phyloP scores from a whole-genome alignment of 768 basidiomycete species.

The Termitomyces titanicus region DNA sequence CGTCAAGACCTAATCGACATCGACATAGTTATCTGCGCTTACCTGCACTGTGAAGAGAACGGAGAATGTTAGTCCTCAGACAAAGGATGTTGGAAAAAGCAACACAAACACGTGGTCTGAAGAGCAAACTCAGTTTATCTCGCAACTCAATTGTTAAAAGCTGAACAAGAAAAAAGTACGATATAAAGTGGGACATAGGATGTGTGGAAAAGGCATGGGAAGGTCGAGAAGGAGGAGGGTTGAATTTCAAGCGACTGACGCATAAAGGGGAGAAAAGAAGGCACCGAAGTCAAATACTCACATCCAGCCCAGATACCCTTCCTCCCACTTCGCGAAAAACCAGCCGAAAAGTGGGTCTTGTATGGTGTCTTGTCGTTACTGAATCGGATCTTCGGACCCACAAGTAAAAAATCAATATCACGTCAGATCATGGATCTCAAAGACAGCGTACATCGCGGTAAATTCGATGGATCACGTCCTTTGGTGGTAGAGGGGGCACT shows the following conservation, averaged over 20 bases:
- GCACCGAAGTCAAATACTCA: slow-evolving; percentile 34
- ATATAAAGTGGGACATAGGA: background rate
- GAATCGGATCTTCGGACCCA: slow-evolving; percentile 67
- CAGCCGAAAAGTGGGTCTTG: slow-evolving; percentile 77
- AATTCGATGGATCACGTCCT: slow-evolving; percentile 89
- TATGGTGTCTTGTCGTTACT: slow-evolving; percentile 97
- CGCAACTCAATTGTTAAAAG: background rate
- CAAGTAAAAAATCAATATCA: background rate
- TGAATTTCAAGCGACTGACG: too few species aligned
- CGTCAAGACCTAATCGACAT: background rate
- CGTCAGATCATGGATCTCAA: background rate
- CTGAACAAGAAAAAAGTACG: background rate
- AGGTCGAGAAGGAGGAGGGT: background rate
- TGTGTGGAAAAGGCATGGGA: background rate
- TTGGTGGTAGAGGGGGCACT: slow-evolving; percentile 84
- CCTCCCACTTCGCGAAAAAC: slow-evolving; percentile 83
- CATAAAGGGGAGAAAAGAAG: background rate
- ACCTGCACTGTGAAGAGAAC: slow-evolving; percentile 7
- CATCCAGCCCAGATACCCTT: slow-evolving; percentile 90
- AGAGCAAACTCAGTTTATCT: background rate
- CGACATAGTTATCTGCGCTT: background rate
- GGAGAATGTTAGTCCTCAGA: background rate
- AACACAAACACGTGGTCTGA: slow-evolving; percentile 59
- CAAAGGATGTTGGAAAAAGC: background rate
- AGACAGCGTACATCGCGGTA: slow-evolving; percentile 72